These are phyloP conservation scores for Chalaropsis ovoidea DNA, from an alignment of 2,329 filamentous ascomycete genomes.

Conservation along the genomic window DNA sequence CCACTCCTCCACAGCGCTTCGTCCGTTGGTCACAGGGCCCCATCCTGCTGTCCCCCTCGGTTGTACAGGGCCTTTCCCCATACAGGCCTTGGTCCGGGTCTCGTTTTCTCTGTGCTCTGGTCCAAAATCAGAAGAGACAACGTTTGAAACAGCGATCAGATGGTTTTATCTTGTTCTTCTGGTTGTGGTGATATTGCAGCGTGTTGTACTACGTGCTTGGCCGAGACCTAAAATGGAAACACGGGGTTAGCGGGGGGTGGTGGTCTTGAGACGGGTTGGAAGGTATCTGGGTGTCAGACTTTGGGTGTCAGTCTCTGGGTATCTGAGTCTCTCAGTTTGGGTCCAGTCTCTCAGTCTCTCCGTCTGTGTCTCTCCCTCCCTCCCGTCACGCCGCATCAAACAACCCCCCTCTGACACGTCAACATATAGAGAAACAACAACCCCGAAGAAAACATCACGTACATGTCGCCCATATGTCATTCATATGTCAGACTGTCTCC, in stretches of 20 bases:
- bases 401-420: neutral
- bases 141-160: constrained; percentile 14
- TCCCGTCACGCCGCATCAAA: neutral
- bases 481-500: neutral
- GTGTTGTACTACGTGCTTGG: too few relatives aligned
- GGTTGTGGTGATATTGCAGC: too few relatives aligned
- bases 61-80: neutral
- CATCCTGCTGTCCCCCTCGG: too few relatives aligned
- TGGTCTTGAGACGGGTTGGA: neutral
- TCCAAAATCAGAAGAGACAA: constrained; percentile 8
- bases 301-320: neutral
- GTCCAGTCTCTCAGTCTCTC: neutral
- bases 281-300: neutral
- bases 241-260: neutral
- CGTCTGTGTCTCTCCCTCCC: neutral
- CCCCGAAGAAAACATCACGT: neutral
- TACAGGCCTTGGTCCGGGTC: neutral
- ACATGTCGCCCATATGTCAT: neutral
- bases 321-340: neutral
- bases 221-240: neutral
- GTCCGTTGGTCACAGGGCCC: neutral
- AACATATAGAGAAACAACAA: neutral
- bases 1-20: neutral
- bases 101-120: neutral
- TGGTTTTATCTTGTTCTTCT: constrained; percentile 1